Evolutionary conservation across 2,329 filamentous ascomycete species (phyloP), one percentile per base, ranked within the genome.

Genomic region (Botrytis galanthina): DNA sequence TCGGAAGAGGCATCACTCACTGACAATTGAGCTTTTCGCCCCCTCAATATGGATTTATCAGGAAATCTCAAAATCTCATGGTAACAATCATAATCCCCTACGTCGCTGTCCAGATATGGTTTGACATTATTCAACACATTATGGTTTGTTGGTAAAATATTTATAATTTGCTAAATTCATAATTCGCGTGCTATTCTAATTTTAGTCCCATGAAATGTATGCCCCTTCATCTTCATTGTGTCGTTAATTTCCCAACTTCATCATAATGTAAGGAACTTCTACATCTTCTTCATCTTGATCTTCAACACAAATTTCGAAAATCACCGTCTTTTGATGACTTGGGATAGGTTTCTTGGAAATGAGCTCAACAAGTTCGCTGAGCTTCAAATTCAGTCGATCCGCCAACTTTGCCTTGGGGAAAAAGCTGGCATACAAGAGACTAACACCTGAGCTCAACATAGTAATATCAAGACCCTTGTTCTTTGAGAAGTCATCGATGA

Each of bases 371-470:
- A 99, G 87, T 81, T 95, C 86, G 84, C 93, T 97, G 84, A 98
- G 88, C 84, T 94, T 97, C 83, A 98, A 87, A 22, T 84, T 85
- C 80, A 94, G 87, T 76, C 95, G 89, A 76, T 98, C 95, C 87
- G 94, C 95, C 73, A 94, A 86, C 71, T 92, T 92, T 29, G 86
- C 83, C 0, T 91, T 87, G 4, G 92, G 91, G 84, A 97, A 97
- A 88, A 99, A 99, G 79, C 91, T 92, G 29, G 96, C 95, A 80
- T 98, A 99, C 63, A 99, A 85, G 80, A 99, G 85, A 83, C 94
- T 98, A 76, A 98, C 95, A 2, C 95, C 96, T n/a, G 94, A 97
- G 86, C 94, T 97, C 80, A 99, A 87, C 95, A 98, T 98, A 74
- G 90, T 93, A 72, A 98, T 91, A 32, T 85, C 90, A 72, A 99